A percentile compares a stretch with the other conserved stretches of the same genome.
Conservation (phyloP, 1,139 yeast genomes). For the Yamadazyma triangularis region DNA sequence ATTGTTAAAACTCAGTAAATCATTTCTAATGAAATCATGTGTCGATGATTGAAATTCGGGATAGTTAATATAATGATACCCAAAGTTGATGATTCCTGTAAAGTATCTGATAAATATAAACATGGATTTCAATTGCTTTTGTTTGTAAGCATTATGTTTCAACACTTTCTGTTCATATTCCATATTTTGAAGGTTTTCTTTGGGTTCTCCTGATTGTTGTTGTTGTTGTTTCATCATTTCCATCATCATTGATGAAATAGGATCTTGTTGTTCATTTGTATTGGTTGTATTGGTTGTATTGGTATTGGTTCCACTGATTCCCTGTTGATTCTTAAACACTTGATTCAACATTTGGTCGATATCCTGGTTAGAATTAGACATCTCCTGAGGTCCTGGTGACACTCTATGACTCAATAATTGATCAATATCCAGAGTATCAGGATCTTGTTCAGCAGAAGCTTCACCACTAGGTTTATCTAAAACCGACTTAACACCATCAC, state of each 20-base stretch:
- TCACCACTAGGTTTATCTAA: constrained; percentile 20
- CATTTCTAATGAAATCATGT: constrained; percentile 19
- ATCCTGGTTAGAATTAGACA: constrained; percentile 10
- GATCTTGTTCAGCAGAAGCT: constrained; percentile 25
- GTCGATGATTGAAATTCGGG: constrained; percentile 28
- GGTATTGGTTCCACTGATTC: constrained; percentile 62
- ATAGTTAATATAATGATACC: constrained; percentile 26
- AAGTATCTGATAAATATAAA: constrained; percentile 29
- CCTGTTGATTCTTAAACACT: constrained; percentile 15
- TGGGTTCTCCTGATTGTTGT: constrained; percentile 7
- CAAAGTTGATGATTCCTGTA: constrained; percentile 26
- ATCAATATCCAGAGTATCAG: constrained; percentile 14
- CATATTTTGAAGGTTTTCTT: constrained; percentile 16
- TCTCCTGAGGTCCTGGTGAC: constrained; percentile 7
- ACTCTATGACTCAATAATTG: constrained; percentile 12
- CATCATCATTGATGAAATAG: constrained; percentile 33
- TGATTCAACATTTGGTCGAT: constrained; percentile 34
- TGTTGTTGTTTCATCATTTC: constrained; percentile 15
- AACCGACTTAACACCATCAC: constrained; percentile 31
- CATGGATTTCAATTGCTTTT: constrained; percentile 26
- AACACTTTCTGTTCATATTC: constrained; percentile 28
- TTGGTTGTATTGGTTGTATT: constrained; percentile 52
- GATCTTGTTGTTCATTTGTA: constrained; percentile 25
- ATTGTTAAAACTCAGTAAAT: constrained; percentile 8
- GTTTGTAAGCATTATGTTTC: constrained; percentile 30